These are phyloP conservation scores for Ogataea henricii DNA, from an alignment of 805 yeast species.

Conservation along the genomic window DNA sequence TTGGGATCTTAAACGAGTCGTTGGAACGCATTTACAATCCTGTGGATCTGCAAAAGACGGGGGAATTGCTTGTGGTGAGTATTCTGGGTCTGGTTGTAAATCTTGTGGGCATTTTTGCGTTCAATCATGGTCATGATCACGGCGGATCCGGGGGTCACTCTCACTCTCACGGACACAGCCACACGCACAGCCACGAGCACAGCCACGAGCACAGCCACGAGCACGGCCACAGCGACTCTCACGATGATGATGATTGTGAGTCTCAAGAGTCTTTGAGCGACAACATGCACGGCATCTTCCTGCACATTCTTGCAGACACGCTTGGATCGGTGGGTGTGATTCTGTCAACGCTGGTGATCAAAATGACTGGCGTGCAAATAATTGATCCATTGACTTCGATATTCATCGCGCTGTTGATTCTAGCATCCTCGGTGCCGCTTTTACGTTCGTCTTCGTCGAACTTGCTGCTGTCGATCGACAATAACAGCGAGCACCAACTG, in stretches of 20 bases:
- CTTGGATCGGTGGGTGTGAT: slow-evolving; percentile 97
- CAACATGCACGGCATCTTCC: slow-evolving; percentile 91
- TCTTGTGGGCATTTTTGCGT: slow-evolving; percentile 89
- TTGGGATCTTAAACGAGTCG: slow-evolving; percentile 86
- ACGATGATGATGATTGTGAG: slow-evolving; percentile 28
- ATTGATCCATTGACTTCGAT: slow-evolving; percentile 94
- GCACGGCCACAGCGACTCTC: slow-evolving; percentile 11
- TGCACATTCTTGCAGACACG: slow-evolving; percentile 94
- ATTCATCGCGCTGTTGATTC: slow-evolving; percentile 77
- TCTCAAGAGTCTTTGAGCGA: slow-evolving; percentile 51
- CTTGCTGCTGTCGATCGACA: slow-evolving; percentile 58
- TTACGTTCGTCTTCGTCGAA: slow-evolving; percentile 78
- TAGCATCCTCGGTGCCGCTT: slow-evolving; percentile 81
- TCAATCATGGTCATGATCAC: slow-evolving; percentile 76
- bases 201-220: slow-evolving; percentile 32
- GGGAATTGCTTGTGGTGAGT: slow-evolving; percentile 84
- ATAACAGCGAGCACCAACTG: slow-evolving; percentile 59
- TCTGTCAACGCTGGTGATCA: slow-evolving; percentile 79
- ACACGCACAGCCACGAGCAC: slow-evolving; percentile 28
- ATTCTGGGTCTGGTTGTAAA: slow-evolving; percentile 84
- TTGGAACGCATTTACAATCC: slow-evolving; percentile 79
- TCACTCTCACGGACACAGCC: slow-evolving; percentile 43
- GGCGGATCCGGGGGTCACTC: slow-evolving; percentile 30
- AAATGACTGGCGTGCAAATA: slow-evolving; percentile 65
- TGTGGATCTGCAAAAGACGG: slow-evolving; percentile 72